Conservation (phyloP, 331 rosid genomes). For the Saraca asoca region DNA sequence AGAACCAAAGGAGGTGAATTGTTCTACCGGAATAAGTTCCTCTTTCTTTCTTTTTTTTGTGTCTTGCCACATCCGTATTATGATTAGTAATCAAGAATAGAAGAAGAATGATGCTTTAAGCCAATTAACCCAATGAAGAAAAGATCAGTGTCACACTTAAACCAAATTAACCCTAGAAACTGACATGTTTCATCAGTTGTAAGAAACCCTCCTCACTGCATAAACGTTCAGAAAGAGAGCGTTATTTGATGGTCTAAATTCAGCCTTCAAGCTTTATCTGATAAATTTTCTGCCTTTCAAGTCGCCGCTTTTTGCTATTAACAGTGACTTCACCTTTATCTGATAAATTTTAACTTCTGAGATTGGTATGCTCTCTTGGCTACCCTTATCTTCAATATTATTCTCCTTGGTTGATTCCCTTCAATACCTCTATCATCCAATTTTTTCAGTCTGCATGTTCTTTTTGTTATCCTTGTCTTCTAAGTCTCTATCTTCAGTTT, state of each 20-base stretch:
- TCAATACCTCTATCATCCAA: not conserved
- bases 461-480: not conserved
- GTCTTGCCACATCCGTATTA: too few species aligned
- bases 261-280: constrained; percentile 3
- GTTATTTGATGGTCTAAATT: constrained; percentile 9
- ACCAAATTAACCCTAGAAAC: not conserved
- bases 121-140: constrained; percentile 19
- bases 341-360: too few species aligned
- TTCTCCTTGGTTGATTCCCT: too few species aligned
- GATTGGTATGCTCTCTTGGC: not conserved
- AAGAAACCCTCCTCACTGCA: not conserved
- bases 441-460: not conserved
- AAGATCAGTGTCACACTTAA: not conserved
- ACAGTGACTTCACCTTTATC: too few species aligned
- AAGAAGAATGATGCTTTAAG: not conserved
- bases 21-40: too few species aligned
- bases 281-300: constrained; percentile 9
- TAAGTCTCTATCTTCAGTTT: constrained; percentile 27
- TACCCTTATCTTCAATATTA: not conserved
- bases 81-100: constrained; percentile 1
- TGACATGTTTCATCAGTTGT: not conserved
- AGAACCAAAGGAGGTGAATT: not conserved
- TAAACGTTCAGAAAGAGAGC: constrained; percentile 4
- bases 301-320: too few species aligned
- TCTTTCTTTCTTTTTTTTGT: too few species aligned